These are phyloP conservation scores for Scortechinia acanthostroma DNA, from an alignment of 2,329 filamentous ascomycete species.

Conservation along the genomic window DNA sequence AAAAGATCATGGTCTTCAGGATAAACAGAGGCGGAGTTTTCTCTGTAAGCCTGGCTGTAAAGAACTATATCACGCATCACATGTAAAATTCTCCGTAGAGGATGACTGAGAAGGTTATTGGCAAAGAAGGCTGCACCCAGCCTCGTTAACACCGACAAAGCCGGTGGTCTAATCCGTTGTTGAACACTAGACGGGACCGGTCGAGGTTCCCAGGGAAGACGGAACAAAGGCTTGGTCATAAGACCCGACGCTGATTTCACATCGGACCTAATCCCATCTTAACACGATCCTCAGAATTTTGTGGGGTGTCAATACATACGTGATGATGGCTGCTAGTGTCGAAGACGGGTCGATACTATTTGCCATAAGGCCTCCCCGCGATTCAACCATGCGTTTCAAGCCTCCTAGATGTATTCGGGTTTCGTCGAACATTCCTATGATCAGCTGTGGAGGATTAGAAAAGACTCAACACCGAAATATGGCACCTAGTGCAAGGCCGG, in stretches of 20 bases:
- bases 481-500: neutral
- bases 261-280: neutral
- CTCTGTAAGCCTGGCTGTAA: neutral
- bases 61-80: neutral
- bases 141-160: neutral
- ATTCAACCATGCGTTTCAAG: neutral
- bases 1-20: neutral
- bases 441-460: slow-evolving; percentile 12
- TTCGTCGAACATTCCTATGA: slow-evolving; percentile 24
- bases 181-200: neutral
- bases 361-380: neutral
- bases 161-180: neutral
- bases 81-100: neutral
- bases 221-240: neutral
- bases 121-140: neutral
- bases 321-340: neutral
- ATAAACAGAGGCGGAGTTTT: neutral
- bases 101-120: neutral
- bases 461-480: neutral
- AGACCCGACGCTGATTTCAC: neutral
- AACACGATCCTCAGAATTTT: neutral
- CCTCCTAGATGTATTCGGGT: slow-evolving; percentile 10
- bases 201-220: neutral
- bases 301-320: neutral
- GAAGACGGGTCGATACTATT: neutral